Base-by-base conservation (phyloP, 1,284 basidiomycete genomes). In the Wallemia ichthyophaga region DNA sequence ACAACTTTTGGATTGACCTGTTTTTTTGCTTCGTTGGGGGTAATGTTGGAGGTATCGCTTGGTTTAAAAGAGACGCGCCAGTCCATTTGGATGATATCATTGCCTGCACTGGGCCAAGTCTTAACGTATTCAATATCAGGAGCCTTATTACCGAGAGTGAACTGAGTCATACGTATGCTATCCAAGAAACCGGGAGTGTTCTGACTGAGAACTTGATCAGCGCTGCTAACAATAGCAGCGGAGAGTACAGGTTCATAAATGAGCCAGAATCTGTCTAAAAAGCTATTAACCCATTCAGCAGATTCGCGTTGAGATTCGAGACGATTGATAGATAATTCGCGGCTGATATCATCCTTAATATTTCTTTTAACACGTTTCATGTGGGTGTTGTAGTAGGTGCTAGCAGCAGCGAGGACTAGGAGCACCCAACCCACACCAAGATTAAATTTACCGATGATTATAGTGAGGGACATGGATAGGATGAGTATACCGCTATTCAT, bases 61-160 rank as follows among this genome's bases (percentile, higher is more conserved):
- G 94, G 94, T 1, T 83, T 91, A 71, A 98, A 98, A 1, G 84
- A 86, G 61, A 99, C 71, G 61, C 78, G 83, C 91, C 91, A 96
- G 68, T 96, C 91, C 94, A 98, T 96, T 72, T 89, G 78, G 61
- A 96, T 82, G 59, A 85, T 73, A 64, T 94, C 87, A 58, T 94
- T 84, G 32, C 81, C 81, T n/a, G 92, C 96, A 62, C 81, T 78
- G 2, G 89, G 85, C 69, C 84, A 89, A 1, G 94, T 98, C 64
- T 84, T 78, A 57, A 99, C 89, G 69, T 78, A 81, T 70, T 92
- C 86, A 62, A 99, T 85, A 26, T 82, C 79, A 0, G 92, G 92
- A 1, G 94, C 88, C 65, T 76, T 75, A 15, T 25, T 26, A 27
- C 92, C 92, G 37, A 96, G 78, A 1, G 92, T 96, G 71, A 99